A percentile compares a stretch with the other conserved stretches of the same genome.
Conservation (phyloP, 2,329 filamentous ascomycete species). For the Alternaria longipes region DNA sequence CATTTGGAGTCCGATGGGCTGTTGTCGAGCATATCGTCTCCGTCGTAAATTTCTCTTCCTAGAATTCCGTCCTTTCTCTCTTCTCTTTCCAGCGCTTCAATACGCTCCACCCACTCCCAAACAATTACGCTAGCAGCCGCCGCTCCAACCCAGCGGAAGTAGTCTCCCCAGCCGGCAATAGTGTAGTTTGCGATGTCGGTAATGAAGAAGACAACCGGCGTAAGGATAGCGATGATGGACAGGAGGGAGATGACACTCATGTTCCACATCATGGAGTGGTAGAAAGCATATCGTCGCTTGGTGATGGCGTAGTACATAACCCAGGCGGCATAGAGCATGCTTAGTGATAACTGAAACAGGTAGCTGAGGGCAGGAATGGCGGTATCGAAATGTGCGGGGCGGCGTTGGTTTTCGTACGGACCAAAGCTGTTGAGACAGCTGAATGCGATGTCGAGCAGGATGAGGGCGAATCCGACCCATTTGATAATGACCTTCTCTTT, state of each 20-base stretch:
- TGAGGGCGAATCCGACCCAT: slow-evolving; percentile 95
- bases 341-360: slow-evolving; percentile 86
- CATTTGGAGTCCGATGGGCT: slow-evolving; percentile 65
- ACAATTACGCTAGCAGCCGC: slow-evolving; percentile 95
- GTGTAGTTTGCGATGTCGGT: slow-evolving; percentile 86
- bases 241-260: slow-evolving; percentile 82
- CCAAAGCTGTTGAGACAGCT: slow-evolving; percentile 90
- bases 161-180: slow-evolving; percentile 92
- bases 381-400: slow-evolving; percentile 81
- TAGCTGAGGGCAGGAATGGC: slow-evolving; percentile 92
- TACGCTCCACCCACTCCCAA: slow-evolving; percentile 97
- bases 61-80: slow-evolving; percentile 94
- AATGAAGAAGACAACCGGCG: slow-evolving; percentile 92
- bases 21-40: slow-evolving; percentile 87
- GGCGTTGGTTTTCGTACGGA: slow-evolving; percentile 61
- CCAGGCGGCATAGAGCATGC: slow-evolving; percentile 89
- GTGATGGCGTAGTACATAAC: slow-evolving; percentile 93
- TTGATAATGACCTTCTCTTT: slow-evolving; percentile 99
- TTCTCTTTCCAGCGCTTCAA: slow-evolving; percentile 89
- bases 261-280: slow-evolving; percentile 89
- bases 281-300: slow-evolving; percentile 90
- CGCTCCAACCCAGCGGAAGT: slow-evolving; percentile 94
- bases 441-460: slow-evolving; percentile 89
- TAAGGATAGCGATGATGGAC: slow-evolving; percentile 81
- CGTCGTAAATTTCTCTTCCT: slow-evolving; percentile 90